phyloP scores from a whole-genome alignment of 164 flowering plant species.

The Sedum album region DNA sequence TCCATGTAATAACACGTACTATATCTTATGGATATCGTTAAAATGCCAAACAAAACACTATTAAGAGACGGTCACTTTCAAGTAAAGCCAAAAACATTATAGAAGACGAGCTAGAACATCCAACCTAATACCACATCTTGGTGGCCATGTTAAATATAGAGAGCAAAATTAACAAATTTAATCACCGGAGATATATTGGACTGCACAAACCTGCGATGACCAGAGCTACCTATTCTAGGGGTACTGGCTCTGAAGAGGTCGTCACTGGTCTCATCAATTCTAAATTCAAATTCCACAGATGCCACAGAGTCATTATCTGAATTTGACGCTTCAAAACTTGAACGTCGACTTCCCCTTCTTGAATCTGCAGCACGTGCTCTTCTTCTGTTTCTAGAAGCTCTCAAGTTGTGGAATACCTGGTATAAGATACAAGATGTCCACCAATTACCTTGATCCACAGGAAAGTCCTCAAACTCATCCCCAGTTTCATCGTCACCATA shows the following conservation, averaged over 20 bases:
- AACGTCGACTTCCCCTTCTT: conserved; percentile 53
- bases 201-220: conserved; percentile 55
- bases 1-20: background rate
- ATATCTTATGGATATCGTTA: background rate
- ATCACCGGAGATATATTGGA: too few relatives aligned
- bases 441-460: conserved; percentile 80
- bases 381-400: conserved; percentile 77
- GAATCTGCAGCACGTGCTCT: conserved; percentile 51
- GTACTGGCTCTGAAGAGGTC: conserved; percentile 40
- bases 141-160: background rate
- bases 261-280: conserved; percentile 60
- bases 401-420: conserved; percentile 84
- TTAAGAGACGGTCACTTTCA: too few relatives aligned
- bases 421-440: conserved; percentile 93
- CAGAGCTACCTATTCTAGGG: conserved; percentile 34
- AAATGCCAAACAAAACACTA: background rate
- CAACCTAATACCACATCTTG: background rate
- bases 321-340: conserved; percentile 60
- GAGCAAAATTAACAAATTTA: background rate
- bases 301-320: conserved; percentile 83
- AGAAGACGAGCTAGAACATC: background rate
- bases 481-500: conserved; percentile 75
- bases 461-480: conserved; percentile 84
- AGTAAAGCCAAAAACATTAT: background rate
- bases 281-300: conserved; percentile 61